Evolutionary conservation across 495 filamentous ascomycete genomes (phyloP).

Genomic region (Penicillium fimorum): DNA sequence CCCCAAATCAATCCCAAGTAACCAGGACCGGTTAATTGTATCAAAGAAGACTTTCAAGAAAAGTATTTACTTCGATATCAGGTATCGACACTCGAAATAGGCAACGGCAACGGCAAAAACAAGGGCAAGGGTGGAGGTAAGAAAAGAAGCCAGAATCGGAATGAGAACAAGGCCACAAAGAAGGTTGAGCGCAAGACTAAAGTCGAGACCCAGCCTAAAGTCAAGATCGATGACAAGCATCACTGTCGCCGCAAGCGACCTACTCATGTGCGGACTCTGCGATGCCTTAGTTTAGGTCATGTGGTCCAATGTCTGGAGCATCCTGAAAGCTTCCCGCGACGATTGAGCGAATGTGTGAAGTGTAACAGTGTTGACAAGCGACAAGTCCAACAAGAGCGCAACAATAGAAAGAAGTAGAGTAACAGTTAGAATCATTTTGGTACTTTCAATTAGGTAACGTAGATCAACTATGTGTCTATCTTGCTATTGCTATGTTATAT

Average conservation of each 20-base stretch:
- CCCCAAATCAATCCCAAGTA: neutral
- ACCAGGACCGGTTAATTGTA: neutral
- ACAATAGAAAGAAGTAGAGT: neutral
- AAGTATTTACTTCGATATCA: neutral
- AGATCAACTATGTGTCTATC: too few relatives aligned
- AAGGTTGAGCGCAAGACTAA: neutral
- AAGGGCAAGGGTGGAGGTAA: neutral
- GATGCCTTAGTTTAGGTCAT: neutral
- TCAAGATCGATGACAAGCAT: neutral
- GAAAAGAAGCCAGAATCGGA: neutral
- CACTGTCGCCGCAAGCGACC: neutral
- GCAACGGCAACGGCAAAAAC: neutral
- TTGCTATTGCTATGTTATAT: too few relatives aligned
- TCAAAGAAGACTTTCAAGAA: neutral
- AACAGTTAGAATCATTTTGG: neutral
- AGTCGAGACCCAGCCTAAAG: neutral
- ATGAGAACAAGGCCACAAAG: neutral
- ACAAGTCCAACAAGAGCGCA: neutral
- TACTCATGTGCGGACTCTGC: neutral
- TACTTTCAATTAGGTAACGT: too few relatives aligned
- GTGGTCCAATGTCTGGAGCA: neutral
- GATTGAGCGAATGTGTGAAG: neutral
- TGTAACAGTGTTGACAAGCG: neutral
- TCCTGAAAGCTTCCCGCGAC: neutral
- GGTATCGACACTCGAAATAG: neutral